Evolutionary conservation across 2,329 filamentous ascomycete genomes (phyloP).

Genomic region (Pseudogymnoascus sp.): DNA sequence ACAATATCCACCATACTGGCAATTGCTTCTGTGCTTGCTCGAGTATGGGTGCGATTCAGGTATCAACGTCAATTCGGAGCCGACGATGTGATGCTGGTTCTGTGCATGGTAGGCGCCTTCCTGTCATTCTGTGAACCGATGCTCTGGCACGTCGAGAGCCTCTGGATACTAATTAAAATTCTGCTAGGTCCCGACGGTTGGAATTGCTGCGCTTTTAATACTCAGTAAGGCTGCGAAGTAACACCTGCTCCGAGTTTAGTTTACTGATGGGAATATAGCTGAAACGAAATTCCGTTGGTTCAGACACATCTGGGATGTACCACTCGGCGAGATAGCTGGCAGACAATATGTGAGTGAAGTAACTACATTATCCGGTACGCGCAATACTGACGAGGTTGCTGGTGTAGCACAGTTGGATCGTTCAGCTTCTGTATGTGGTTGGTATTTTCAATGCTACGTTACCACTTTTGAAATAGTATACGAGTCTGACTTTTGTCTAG

Average conservation of each 20-base stretch:
- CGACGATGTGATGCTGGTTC: constrained; percentile 3
- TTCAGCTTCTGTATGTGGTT: not conserved
- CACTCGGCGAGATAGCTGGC: not conserved
- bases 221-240: not conserved
- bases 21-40: not conserved
- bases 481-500: not conserved
- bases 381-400: not conserved
- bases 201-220: not conserved
- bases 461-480: not conserved
- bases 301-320: constrained; percentile 4
- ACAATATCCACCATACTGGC: not conserved
- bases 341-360: constrained; percentile 2
- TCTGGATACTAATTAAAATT: not conserved
- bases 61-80: not conserved
- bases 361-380: not conserved
- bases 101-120: not conserved
- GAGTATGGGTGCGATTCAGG: not conserved
- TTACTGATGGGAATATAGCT: not conserved
- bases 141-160: not conserved
- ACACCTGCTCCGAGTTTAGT: not conserved
- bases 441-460: not conserved
- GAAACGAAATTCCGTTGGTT: constrained; percentile 3
- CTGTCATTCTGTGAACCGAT: not conserved
- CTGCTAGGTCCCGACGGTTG: not conserved
- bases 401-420: not conserved